These are phyloP conservation scores for Cercis canadensis DNA, from an alignment of 306 rosid genomes.

Conservation along the genomic window DNA sequence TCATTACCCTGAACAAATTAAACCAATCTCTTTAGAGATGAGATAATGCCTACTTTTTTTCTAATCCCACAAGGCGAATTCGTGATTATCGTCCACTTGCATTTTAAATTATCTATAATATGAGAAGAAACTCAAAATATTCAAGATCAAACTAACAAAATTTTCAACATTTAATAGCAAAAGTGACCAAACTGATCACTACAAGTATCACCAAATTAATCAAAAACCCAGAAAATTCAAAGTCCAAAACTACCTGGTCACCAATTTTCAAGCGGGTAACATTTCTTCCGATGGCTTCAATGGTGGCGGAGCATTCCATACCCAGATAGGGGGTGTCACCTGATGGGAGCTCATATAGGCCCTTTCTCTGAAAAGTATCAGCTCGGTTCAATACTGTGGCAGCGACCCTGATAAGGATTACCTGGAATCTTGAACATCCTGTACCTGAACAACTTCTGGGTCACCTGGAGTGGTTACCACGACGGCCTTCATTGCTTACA, in stretches of 20 bases:
- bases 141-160: background rate
- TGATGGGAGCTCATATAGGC: slow-evolving; percentile 55
- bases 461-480: slow-evolving; percentile 58
- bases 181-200: too few relatives aligned
- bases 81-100: background rate
- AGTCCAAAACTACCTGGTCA: slow-evolving; percentile 47
- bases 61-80: background rate
- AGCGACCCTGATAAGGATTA: slow-evolving; percentile 59
- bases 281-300: slow-evolving; percentile 47
- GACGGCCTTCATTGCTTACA: slow-evolving; percentile 51
- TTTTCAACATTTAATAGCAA: background rate
- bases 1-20: too few relatives aligned
- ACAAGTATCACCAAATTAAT: too few relatives aligned
- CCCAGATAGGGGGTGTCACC: slow-evolving; percentile 62
- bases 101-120: background rate
- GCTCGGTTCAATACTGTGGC: slow-evolving; percentile 69
- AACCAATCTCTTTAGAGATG: too few relatives aligned
- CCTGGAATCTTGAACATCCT: slow-evolving; percentile 61
- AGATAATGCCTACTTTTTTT: too few relatives aligned
- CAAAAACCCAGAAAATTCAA: slow-evolving; percentile 2
- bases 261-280: slow-evolving; percentile 70
- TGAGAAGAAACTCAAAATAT: too few relatives aligned
- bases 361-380: slow-evolving; percentile 58
- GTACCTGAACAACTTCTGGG: slow-evolving; percentile 57
- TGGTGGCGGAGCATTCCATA: slow-evolving; percentile 66